A percentile compares a stretch with the other conserved stretches of the same genome.
phyloP scores from a whole-genome alignment of 225 moss, liverwort and hornwort genomes.

The Polytrichum formosum region DNA sequence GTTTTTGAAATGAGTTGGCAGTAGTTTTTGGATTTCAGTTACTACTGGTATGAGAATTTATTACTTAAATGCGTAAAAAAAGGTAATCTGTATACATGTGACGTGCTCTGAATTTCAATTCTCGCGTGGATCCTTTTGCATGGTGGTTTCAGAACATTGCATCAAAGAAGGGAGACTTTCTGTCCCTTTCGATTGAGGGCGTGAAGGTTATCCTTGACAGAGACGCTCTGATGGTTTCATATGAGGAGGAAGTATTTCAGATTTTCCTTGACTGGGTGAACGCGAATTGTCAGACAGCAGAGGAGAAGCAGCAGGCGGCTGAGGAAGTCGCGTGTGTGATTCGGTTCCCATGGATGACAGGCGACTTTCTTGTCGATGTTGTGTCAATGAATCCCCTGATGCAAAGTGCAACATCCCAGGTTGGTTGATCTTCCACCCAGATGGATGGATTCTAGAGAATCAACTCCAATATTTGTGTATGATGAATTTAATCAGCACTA shows the following conservation, averaged over 20 bases:
- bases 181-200: constrained; percentile 66
- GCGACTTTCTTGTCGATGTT: constrained; percentile 70
- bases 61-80: too few species aligned
- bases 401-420: constrained; percentile 64
- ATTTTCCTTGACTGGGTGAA: constrained; percentile 72
- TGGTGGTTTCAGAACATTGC: constrained; percentile 47
- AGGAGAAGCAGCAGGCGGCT: constrained; percentile 52
- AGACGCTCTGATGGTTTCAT: constrained; percentile 60
- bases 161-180: constrained; percentile 58
- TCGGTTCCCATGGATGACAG: constrained; percentile 85
- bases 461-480: background rate
- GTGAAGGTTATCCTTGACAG: constrained; percentile 86
- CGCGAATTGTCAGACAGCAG: constrained; percentile 39
- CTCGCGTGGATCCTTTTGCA: too few species aligned
- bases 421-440: constrained; percentile 1
- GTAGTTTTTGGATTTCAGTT: too few species aligned
- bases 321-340: constrained; percentile 70
- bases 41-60: too few species aligned
- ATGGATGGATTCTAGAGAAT: background rate
- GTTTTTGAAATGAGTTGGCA: too few species aligned
- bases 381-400: constrained; percentile 61
- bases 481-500: background rate
- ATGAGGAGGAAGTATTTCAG: constrained; percentile 83
- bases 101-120: too few species aligned
- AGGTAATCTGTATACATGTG: too few species aligned